Conservation (phyloP, 2,329 filamentous ascomycete species). For the Aureobasidium sp. region DNA sequence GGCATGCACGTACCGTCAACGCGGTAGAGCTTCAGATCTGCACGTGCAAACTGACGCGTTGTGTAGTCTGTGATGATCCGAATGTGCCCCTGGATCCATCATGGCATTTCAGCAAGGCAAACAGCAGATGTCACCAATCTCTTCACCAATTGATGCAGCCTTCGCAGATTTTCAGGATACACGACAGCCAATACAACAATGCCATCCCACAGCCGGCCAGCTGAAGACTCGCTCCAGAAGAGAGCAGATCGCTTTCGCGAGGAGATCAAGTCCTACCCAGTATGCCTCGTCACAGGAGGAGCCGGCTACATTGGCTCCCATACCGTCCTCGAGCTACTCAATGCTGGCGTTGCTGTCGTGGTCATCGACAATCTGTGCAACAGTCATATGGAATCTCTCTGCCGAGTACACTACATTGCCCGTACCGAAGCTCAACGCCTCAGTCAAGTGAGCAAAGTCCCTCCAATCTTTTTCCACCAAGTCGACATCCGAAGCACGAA, state of each 20-base stretch:
- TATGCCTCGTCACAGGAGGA: conserved; percentile 9
- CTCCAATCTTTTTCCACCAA: conserved; percentile 39
- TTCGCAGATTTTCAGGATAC: too few species aligned
- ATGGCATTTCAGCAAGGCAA: too few species aligned
- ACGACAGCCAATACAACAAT: background rate
- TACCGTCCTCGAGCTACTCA: conserved; percentile 46
- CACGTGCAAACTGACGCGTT: too few species aligned
- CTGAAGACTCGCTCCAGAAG: background rate
- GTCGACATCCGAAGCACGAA: conserved; percentile 38
- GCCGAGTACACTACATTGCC: conserved; percentile 30
- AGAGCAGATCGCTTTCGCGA: conserved; percentile 2
- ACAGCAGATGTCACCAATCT: too few species aligned
- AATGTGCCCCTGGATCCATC: too few species aligned
- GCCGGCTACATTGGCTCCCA: conserved; percentile 41
- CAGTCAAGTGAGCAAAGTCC: conserved; percentile 28
- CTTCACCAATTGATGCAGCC: too few species aligned
- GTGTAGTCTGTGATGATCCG: too few species aligned
- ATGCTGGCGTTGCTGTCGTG: conserved; percentile 46
- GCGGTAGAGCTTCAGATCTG: too few species aligned
- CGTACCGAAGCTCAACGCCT: conserved; percentile 27
- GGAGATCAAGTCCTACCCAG: conserved; percentile 1
- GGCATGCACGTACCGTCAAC: too few species aligned
- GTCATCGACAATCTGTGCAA: conserved; percentile 40
- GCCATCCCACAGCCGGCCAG: background rate
- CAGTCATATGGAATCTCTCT: conserved; percentile 22